These are phyloP conservation scores for Kickxella alabastrina DNA, from an alignment of 192 early-diverging fungal species.

Conservation along the genomic window DNA sequence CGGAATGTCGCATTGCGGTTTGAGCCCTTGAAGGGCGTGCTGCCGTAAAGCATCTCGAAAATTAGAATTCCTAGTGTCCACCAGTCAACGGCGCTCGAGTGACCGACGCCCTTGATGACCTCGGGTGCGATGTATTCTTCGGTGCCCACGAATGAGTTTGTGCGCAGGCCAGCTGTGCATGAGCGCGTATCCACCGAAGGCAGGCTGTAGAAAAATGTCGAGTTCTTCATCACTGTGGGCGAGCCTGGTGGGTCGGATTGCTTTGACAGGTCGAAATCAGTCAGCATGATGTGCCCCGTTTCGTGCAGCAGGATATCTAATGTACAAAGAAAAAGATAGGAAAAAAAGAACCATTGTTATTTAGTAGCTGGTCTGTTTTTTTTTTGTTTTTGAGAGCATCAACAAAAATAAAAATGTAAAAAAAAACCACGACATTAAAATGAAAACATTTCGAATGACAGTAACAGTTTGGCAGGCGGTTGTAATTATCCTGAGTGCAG, in stretches of 20 bases:
- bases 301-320: conserved; percentile 85
- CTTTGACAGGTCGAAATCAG: conserved; percentile 98
- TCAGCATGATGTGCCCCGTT: conserved; percentile 97
- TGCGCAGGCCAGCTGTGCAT: conserved; percentile 81
- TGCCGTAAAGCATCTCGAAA: conserved; percentile 97
- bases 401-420: background rate
- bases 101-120: conserved; percentile 92
- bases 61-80: conserved; percentile 98
- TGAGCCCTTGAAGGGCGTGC: conserved; percentile 95
- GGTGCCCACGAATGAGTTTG: conserved; percentile 98
- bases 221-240: conserved; percentile 61
- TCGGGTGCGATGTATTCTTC: conserved; percentile 99
- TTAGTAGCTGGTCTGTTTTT: background rate
- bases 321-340: conserved; percentile 11
- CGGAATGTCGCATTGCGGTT: conserved; percentile 85
- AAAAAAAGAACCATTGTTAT: background rate
- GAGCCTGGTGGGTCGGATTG: conserved; percentile 80
- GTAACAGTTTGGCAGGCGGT: background rate
- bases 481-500: too few species aligned
- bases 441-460: too few species aligned
- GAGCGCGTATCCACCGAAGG: conserved; percentile 82
- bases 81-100: conserved; percentile 96
- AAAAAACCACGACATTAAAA: background rate
- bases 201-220: conserved; percentile 55
- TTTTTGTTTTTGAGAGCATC: background rate